phyloP scores from a whole-genome alignment of 1,284 basidiomycete genomes.

The Ganoderma leucocontextum region DNA sequence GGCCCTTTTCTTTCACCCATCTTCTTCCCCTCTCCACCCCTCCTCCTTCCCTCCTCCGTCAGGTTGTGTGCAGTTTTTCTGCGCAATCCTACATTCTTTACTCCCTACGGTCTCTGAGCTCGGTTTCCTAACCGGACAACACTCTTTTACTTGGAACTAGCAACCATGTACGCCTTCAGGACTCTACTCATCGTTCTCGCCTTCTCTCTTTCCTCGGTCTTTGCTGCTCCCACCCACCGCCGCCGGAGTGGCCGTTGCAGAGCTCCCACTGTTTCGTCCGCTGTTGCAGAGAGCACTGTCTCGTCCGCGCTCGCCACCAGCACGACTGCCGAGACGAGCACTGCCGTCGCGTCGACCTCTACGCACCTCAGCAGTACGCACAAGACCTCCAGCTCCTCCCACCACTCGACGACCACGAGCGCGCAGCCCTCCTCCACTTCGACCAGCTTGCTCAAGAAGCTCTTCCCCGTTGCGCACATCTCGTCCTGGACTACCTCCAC shows the following conservation, averaged over 20 bases:
- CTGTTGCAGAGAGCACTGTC: background rate
- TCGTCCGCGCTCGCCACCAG: constrained; percentile 9
- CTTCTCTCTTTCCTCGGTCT: constrained; percentile 31
- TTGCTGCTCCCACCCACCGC: constrained; percentile 29
- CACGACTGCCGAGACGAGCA: background rate
- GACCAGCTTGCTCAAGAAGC: constrained; percentile 37
- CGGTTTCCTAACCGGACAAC: constrained; percentile 17
- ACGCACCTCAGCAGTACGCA: constrained; percentile 18
- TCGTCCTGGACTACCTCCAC: constrained; percentile 53
- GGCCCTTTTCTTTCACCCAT: constrained; percentile 10
- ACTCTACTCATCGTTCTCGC: constrained; percentile 36
- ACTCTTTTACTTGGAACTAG: constrained; percentile 19
- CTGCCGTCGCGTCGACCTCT: constrained; percentile 14
- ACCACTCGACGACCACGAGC: constrained; percentile 7
- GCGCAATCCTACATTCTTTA: constrained; percentile 31
- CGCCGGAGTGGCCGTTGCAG: constrained; percentile 24
- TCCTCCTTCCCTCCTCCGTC: constrained; percentile 12
- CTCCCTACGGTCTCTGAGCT: constrained; percentile 29
- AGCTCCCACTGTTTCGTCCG: constrained; percentile 10
- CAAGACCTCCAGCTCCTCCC: constrained; percentile 14
- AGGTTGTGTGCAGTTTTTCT: constrained; percentile 23
- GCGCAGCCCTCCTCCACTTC: constrained; percentile 17
- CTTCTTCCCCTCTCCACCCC: constrained; percentile 6
- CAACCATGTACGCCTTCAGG: constrained; percentile 36
- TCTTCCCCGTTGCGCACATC: constrained; percentile 53